Conservation (phyloP, 345 rosid genomes). For the Eutrema yunnanense region DNA sequence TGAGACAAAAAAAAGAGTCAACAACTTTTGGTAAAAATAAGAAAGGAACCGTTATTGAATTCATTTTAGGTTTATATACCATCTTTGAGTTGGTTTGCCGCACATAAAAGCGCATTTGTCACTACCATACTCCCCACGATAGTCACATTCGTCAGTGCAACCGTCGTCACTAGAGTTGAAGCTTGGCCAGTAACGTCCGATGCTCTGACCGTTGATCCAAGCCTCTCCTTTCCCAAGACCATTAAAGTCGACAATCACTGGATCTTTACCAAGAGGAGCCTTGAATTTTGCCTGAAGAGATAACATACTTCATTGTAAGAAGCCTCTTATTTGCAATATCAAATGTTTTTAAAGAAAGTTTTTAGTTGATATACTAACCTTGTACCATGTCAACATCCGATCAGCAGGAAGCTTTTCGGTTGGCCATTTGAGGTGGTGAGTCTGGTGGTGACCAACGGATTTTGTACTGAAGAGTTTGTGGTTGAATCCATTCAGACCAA, state of each 20-base stretch:
- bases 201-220: constrained; percentile 67
- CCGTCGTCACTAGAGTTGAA: constrained; percentile 28
- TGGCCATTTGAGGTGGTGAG: constrained; percentile 17
- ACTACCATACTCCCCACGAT: constrained; percentile 34
- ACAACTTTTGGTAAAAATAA: background rate
- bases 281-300: constrained; percentile 41
- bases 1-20: background rate
- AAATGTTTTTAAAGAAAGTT: background rate
- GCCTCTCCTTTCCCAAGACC: constrained; percentile 72
- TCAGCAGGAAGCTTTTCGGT: constrained; percentile 26
- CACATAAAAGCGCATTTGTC: constrained; percentile 41
- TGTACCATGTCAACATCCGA: constrained; percentile 52
- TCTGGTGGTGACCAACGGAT: background rate
- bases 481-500: constrained; percentile 44
- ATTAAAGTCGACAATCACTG: constrained; percentile 57
- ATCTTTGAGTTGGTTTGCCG: constrained; percentile 54
- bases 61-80: constrained; percentile 22
- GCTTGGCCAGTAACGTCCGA: constrained; percentile 70
- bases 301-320: background rate
- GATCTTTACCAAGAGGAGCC: constrained; percentile 51
- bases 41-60: background rate
- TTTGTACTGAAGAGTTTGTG: constrained; percentile 11
- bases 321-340: background rate
- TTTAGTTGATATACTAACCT: constrained; percentile 31
- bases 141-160: constrained; percentile 43